A percentile compares a stretch with the other conserved stretches of the same genome.
These are phyloP conservation scores for Spergularia azorica DNA, from an alignment of 179 eudicot genomes.

Conservation along the genomic window DNA sequence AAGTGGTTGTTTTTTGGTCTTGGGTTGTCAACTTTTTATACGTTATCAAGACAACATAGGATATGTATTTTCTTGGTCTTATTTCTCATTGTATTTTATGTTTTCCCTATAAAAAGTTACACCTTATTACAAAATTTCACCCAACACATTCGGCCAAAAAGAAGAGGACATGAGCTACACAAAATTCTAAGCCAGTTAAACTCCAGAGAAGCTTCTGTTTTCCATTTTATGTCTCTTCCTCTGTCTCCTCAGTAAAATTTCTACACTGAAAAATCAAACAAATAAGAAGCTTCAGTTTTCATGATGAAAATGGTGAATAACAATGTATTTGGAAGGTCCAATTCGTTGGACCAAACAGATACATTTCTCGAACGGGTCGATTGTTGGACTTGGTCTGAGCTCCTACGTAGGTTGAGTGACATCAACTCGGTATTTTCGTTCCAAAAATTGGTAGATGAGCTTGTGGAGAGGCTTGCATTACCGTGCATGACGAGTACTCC, in stretches of 20 bases:
- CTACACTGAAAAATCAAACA: not conserved
- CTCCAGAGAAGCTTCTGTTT: slow-evolving; percentile 35
- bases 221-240: not conserved
- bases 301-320: slow-evolving; percentile 31
- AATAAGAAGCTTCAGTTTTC: not conserved
- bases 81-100: slow-evolving; percentile 11
- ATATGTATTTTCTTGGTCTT: slow-evolving; percentile 10
- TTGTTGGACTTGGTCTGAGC: slow-evolving; percentile 43
- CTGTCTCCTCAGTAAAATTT: not conserved
- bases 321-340: slow-evolving; percentile 18
- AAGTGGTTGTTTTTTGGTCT: slow-evolving; percentile 32
- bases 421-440: not conserved
- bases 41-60: not conserved
- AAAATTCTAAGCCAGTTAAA: slow-evolving; percentile 3
- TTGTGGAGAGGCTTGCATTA: slow-evolving; percentile 32
- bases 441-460: slow-evolving; percentile 29
- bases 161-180: not conserved
- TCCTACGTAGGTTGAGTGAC: slow-evolving; percentile 18
- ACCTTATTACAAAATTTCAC: not conserved
- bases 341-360: slow-evolving; percentile 28
- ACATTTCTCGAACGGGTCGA: slow-evolving; percentile 33
- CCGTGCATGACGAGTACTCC: slow-evolving; percentile 16
- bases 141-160: not conserved
- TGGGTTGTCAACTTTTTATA: slow-evolving; percentile 29
- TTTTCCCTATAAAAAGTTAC: not conserved